A percentile compares a stretch with the other conserved stretches of the same genome.
These are phyloP conservation scores for Carex pumila DNA, from an alignment of 176 grass and related monocot genomes.

Conservation along the genomic window DNA sequence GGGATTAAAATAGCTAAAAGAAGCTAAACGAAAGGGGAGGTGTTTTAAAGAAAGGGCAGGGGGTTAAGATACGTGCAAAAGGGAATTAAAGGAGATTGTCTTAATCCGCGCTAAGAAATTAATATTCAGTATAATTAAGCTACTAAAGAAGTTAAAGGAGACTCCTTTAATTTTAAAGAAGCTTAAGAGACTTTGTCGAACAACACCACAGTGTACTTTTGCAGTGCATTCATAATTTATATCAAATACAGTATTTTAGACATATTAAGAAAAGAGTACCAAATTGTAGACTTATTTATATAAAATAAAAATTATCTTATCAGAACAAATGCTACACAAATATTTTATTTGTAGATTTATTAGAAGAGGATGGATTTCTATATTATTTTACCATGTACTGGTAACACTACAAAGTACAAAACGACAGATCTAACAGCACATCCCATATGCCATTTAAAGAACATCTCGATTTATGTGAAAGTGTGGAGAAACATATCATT, in stretches of 20 bases:
- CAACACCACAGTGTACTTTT: background rate
- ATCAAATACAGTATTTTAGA: background rate
- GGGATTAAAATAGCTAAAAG: no score
- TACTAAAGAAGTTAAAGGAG: no score
- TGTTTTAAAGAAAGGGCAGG: no score
- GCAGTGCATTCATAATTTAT: background rate
- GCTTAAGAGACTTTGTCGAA: no score
- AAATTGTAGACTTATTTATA: background rate
- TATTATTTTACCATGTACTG: background rate
- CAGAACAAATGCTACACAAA: background rate
- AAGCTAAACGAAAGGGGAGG: no score
- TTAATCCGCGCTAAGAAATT: no score
- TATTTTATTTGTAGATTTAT: background rate
- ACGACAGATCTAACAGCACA: no score
- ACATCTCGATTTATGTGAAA: background rate
- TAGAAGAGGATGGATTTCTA: background rate
- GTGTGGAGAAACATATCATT: background rate
- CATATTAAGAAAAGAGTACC: background rate
- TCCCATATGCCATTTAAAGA: background rate
- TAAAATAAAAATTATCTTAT: background rate
- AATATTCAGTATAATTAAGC: no score
- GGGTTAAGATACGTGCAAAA: no score
- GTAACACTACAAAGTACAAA: background rate
- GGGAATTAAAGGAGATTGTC: no score
- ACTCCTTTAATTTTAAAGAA: no score